These are phyloP conservation scores for Litchi chinensis DNA, from an alignment of 345 rosid species.

Conservation along the genomic window DNA sequence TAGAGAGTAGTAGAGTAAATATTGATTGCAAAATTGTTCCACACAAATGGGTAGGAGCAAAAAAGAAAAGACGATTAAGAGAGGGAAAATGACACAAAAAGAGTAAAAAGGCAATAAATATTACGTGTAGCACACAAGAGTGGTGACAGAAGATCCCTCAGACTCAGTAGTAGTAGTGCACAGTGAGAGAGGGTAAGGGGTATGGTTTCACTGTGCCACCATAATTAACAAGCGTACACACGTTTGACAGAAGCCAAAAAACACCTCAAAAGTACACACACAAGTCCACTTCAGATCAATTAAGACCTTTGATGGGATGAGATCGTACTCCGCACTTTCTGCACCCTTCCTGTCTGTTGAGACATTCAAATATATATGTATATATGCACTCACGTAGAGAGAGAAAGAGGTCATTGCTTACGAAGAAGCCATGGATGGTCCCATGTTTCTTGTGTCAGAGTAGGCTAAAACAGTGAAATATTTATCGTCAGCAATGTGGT, in stretches of 20 bases:
- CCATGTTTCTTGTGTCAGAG: constrained; percentile 38
- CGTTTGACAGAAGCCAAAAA: constrained; percentile 20
- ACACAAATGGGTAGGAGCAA: constrained; percentile 20
- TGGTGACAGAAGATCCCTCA: constrained; percentile 30
- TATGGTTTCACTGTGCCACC: constrained; percentile 16
- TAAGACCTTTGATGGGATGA: constrained; percentile 21
- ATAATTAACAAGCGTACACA: constrained; percentile 27
- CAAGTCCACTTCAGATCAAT: constrained; percentile 24
- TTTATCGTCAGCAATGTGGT: neutral
- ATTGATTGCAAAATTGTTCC: constrained; percentile 10
- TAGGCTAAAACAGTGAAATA: neutral
- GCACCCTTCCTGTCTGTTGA: constrained; percentile 31
- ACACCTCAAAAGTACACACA: neutral
- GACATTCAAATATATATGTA: neutral
- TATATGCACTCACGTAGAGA: neutral
- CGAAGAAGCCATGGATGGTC: constrained; percentile 18
- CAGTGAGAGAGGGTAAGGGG: neutral
- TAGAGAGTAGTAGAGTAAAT: neutral
- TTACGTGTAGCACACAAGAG: neutral
- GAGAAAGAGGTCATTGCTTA: neutral
- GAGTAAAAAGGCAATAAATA: constrained; percentile 27
- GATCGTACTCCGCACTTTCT: constrained; percentile 32
- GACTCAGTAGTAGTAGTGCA: neutral
- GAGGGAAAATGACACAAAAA: constrained; percentile 25
- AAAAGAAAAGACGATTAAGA: constrained; percentile 24